Conservation (phyloP, 192 early-diverging fungal genomes). For the Rhizoclosmatium globosum region DNA sequence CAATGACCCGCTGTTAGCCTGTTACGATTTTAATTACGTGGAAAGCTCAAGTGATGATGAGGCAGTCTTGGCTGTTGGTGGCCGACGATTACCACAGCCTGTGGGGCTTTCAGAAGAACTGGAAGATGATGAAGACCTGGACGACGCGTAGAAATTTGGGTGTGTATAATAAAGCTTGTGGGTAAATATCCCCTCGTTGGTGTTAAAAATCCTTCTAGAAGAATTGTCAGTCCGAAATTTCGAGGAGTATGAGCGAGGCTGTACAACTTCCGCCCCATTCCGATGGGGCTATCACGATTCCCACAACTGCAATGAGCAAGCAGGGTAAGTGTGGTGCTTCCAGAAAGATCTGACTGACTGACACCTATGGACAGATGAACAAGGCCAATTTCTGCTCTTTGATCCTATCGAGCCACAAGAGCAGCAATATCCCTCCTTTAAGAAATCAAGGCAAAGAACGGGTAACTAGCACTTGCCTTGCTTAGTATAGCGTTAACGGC, state of each 20-base stretch:
- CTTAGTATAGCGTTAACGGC: background rate
- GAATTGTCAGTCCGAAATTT: background rate
- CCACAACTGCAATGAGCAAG: too few species aligned
- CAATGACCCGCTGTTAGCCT: background rate
- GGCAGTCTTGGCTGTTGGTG: too few species aligned
- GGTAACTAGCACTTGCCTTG: too few species aligned
- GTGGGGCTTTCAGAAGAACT: too few species aligned
- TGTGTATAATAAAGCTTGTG: background rate
- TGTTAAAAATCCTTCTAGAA: background rate
- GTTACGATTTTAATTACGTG: conserved; percentile 27
- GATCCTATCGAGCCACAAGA: background rate
- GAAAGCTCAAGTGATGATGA: conserved; percentile 5
- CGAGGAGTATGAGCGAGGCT: background rate
- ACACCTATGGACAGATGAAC: too few species aligned
- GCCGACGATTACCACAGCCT: too few species aligned
- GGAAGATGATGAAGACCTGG: conserved; percentile 12
- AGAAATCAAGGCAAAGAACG: background rate
- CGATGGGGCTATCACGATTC: background rate
- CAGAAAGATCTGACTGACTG: too few species aligned
- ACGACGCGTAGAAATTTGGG: background rate
- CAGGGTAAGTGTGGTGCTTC: too few species aligned
- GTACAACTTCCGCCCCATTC: background rate
- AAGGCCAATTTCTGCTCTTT: background rate
- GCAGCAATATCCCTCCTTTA: background rate
- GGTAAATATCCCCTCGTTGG: background rate